phyloP scores from a whole-genome alignment of 176 grass and related monocot genomes.

The Guadua angustifolia region DNA sequence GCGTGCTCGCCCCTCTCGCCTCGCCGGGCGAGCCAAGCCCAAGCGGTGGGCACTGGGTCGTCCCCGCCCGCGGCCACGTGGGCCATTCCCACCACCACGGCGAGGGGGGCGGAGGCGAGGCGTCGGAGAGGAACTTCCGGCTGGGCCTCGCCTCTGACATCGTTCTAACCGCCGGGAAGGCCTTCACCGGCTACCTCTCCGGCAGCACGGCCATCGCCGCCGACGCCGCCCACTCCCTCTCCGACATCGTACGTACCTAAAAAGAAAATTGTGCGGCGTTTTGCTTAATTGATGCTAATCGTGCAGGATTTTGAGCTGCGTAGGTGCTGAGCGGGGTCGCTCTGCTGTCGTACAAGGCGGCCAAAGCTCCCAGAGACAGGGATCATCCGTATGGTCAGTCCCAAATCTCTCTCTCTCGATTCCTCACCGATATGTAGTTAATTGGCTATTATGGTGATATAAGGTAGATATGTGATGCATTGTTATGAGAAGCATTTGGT shows the following conservation, averaged over 20 bases:
- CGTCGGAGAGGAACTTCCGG: slow-evolving; percentile 65
- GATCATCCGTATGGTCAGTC: slow-evolving; percentile 91
- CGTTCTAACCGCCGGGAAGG: slow-evolving; percentile 63
- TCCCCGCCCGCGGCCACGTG: slow-evolving; percentile 49
- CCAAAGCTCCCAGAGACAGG: slow-evolving; percentile 80
- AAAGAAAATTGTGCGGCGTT: background rate
- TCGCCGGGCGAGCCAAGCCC: background rate
- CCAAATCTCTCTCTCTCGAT: background rate
- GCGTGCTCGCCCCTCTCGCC: slow-evolving; percentile 7
- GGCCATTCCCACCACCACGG: slow-evolving; percentile 49
- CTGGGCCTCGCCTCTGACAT: slow-evolving; percentile 73
- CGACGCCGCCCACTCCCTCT: slow-evolving; percentile 92
- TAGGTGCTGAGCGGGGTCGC: slow-evolving; percentile 90
- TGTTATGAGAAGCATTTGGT: background rate
- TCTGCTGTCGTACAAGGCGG: slow-evolving; percentile 76
- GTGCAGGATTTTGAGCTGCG: slow-evolving; percentile 1
- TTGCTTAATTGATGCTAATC: slow-evolving; percentile 27
- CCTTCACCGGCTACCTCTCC: slow-evolving; percentile 73
- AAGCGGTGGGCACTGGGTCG: slow-evolving; percentile 47
- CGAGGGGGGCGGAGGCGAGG: slow-evolving; percentile 36
- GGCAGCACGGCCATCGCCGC: slow-evolving; percentile 89
- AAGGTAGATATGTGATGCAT: background rate
- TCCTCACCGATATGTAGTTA: background rate
- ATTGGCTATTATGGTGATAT: background rate
- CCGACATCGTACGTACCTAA: slow-evolving; percentile 66